These are phyloP conservation scores for Vachellia collinsii DNA, from an alignment of 306 rosid species.

Conservation along the genomic window DNA sequence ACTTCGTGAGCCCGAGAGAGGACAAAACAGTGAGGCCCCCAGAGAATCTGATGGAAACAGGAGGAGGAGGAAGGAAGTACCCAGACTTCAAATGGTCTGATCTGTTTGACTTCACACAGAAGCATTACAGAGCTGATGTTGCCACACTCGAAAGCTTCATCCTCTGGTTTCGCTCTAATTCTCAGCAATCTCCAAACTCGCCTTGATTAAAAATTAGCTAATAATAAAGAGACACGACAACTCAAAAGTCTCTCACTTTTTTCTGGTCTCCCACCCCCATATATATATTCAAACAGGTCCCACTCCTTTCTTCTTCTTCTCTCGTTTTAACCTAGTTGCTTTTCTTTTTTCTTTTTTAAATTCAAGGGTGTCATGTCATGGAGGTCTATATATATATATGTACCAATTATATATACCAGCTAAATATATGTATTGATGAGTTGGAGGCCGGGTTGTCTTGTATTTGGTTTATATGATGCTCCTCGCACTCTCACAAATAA, in stretches of 20 bases:
- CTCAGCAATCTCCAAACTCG: slow-evolving; percentile 1
- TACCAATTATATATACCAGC: not conserved
- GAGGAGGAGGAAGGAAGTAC: slow-evolving; percentile 53
- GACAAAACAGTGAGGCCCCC: slow-evolving; percentile 64
- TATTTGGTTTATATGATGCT: not conserved
- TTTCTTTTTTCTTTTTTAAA: not conserved
- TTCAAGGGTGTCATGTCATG: not conserved
- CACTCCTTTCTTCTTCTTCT: too few relatives aligned
- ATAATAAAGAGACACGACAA: too few relatives aligned
- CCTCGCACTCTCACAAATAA: not conserved
- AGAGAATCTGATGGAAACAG: slow-evolving; percentile 39
- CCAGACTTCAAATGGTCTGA: slow-evolving; percentile 74
- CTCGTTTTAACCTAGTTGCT: not conserved
- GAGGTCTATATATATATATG: not conserved
- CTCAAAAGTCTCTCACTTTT: too few relatives aligned
- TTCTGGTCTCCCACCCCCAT: too few relatives aligned
- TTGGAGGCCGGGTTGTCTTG: not conserved
- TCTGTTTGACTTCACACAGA: slow-evolving; percentile 60
- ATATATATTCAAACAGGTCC: not conserved
- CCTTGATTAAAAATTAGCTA: too few relatives aligned
- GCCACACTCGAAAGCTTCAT: slow-evolving; percentile 58
- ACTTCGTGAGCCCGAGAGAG: slow-evolving; percentile 58
- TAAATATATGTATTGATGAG: not conserved
- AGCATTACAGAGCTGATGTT: slow-evolving; percentile 59
- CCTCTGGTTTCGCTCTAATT: slow-evolving; percentile 42